phyloP scores from a whole-genome alignment of 2,329 filamentous ascomycete genomes.

The Aspergillus floridensis region DNA sequence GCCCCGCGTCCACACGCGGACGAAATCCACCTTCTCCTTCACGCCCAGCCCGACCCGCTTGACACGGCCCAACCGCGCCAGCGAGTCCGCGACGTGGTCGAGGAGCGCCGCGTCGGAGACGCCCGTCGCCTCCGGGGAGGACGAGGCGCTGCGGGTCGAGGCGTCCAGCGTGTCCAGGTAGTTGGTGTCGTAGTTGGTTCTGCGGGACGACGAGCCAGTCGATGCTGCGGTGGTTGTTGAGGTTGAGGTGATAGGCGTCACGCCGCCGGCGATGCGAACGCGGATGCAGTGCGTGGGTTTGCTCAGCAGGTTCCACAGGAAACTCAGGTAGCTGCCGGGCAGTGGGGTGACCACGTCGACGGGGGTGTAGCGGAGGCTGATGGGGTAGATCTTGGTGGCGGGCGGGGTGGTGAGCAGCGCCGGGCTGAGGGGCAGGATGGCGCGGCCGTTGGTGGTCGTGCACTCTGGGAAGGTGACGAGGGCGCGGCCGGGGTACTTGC shows the following conservation, averaged over 20 bases:
- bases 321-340: slow-evolving; percentile 67
- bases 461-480: slow-evolving; percentile 91
- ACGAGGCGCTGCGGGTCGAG: not conserved
- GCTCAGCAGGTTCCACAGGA: slow-evolving; percentile 83
- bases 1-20: slow-evolving; percentile 64
- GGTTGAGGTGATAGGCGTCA: not conserved
- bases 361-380: slow-evolving; percentile 85
- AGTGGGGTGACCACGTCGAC: slow-evolving; percentile 88
- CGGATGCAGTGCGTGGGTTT: slow-evolving; percentile 85
- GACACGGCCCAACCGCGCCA: slow-evolving; percentile 82
- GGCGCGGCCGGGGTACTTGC: slow-evolving; percentile 68
- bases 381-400: slow-evolving; percentile 77
- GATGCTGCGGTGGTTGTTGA: not conserved
- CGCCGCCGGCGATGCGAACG: slow-evolving; percentile 69
- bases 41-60: slow-evolving; percentile 85
- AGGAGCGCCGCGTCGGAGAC: slow-evolving; percentile 65
- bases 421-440: slow-evolving; percentile 79
- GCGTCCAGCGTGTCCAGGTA: slow-evolving; percentile 46
- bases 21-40: slow-evolving; percentile 77
- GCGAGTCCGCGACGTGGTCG: slow-evolving; percentile 76
- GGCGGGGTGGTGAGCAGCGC: slow-evolving; percentile 67
- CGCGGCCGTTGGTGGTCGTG: slow-evolving; percentile 89
- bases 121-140: slow-evolving; percentile 8
- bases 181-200: slow-evolving; percentile 46
- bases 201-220: not conserved